Conservation (phyloP, 2,329 filamentous ascomycete genomes). For the Alternaria arbusti region DNA sequence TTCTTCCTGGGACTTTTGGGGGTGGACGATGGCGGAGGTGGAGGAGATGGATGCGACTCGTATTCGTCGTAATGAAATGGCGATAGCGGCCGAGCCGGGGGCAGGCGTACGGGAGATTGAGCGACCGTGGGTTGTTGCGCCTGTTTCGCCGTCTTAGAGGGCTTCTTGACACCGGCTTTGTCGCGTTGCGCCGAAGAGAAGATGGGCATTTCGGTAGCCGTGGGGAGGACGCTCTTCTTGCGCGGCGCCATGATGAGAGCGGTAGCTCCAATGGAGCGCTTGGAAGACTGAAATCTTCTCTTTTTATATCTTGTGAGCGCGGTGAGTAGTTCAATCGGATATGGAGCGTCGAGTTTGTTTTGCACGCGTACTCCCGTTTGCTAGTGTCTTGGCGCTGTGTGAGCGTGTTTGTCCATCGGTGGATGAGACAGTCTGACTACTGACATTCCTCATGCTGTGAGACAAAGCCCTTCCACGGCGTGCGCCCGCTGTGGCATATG, state of each 20-base stretch:
- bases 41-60: neutral
- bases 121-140: neutral
- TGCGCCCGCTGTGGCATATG: neutral
- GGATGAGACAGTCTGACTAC: neutral
- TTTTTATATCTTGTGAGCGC: neutral
- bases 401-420: neutral
- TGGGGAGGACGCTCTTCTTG: neutral
- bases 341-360: neutral
- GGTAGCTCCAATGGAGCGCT: neutral
- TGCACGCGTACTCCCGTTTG: neutral
- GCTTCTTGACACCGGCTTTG: neutral
- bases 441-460: neutral
- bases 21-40: neutral
- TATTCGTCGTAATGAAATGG: neutral
- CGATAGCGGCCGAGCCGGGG: neutral
- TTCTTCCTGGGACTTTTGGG: neutral
- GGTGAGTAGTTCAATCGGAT: neutral
- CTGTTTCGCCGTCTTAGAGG: neutral
- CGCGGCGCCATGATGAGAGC: neutral
- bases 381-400: neutral
- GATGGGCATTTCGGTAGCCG: neutral
- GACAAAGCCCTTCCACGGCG: accelerated
- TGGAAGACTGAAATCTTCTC: neutral
- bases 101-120: neutral
- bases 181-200: neutral